phyloP scores from a whole-genome alignment of 352 stramenopile genomes.

The Aphanomyces astaci region DNA sequence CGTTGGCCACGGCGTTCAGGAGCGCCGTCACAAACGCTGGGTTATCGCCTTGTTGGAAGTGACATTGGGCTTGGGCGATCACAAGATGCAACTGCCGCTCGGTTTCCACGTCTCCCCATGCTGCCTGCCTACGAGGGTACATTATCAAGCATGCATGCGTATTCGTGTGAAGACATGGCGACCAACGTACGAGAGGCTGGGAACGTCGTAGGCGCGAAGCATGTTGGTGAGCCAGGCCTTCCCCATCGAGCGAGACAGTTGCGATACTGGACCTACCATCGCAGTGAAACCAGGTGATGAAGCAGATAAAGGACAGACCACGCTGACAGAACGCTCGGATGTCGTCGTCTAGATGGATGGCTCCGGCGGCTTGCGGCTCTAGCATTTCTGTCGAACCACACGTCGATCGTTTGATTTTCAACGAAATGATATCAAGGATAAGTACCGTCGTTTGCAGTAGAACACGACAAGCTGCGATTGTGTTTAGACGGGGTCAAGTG shows the following conservation, averaged over 20 bases:
- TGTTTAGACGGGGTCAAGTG: neutral
- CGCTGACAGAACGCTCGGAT: slow-evolving; percentile 18
- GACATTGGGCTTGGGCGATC: neutral
- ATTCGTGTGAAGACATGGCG: too few species aligned
- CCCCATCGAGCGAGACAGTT: neutral
- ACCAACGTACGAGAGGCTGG: neutral
- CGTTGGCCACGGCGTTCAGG: slow-evolving; percentile 5
- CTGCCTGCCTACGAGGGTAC: too few species aligned
- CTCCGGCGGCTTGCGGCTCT: neutral
- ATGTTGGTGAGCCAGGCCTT: slow-evolving; percentile 15
- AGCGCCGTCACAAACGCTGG: neutral
- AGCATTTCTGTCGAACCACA: too few species aligned
- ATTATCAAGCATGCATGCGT: too few species aligned
- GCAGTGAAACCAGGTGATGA: neutral
- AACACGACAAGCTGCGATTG: too few species aligned
- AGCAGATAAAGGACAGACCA: neutral
- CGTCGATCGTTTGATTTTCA: too few species aligned
- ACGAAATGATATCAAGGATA: too few species aligned
- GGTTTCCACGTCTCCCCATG: too few species aligned
- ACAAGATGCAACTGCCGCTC: slow-evolving; percentile 9
- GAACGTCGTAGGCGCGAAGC: slow-evolving; percentile 18
- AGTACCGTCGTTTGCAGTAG: too few species aligned
- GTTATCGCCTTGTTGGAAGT: neutral
- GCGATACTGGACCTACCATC: slow-evolving; percentile 2
- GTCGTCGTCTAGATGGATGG: slow-evolving; percentile 4